Conservation (phyloP, 1,139 yeast species). For the Saccharomyces hybrid region DNA sequence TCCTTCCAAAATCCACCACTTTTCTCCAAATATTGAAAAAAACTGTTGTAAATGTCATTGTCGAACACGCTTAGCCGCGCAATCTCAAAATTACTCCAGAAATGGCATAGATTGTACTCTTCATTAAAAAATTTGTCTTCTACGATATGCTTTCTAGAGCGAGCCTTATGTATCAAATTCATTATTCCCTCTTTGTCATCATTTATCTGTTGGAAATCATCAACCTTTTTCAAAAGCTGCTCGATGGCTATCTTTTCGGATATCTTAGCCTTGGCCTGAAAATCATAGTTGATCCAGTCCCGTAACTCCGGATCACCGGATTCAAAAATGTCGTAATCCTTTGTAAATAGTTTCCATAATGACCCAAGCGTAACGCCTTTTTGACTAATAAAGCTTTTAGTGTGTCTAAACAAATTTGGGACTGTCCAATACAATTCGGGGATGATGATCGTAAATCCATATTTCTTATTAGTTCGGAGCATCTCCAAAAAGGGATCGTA, state of each 20-base stretch:
- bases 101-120: slow-evolving; percentile 75
- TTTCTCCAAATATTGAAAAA: slow-evolving; percentile 57
- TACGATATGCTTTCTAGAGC: slow-evolving; percentile 17
- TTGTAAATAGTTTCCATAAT: slow-evolving; percentile 51
- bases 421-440: slow-evolving; percentile 71
- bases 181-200: slow-evolving; percentile 19
- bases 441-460: slow-evolving; percentile 76
- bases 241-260: slow-evolving; percentile 30
- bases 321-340: slow-evolving; percentile 28
- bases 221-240: slow-evolving; percentile 14
- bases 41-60: slow-evolving; percentile 53
- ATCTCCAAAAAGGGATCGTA: slow-evolving; percentile 85
- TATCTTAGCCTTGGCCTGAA: slow-evolving; percentile 22
- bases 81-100: slow-evolving; percentile 92
- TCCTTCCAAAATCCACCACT: slow-evolving; percentile 80
- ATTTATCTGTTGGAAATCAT: slow-evolving; percentile 4
- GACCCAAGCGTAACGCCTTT: slow-evolving; percentile 43
- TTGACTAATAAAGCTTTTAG: slow-evolving; percentile 51
- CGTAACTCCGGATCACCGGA: slow-evolving; percentile 42
- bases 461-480: slow-evolving; percentile 60
- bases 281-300: slow-evolving; percentile 24
- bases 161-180: slow-evolving; percentile 18
- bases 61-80: slow-evolving; percentile 71
- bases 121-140: slow-evolving; percentile 53
- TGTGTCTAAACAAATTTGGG: slow-evolving; percentile 69